Evolutionary conservation across 768 basidiomycete genomes (phyloP), one percentile per base, ranked within the genome.

Genomic region (Leccinum arenicola): DNA sequence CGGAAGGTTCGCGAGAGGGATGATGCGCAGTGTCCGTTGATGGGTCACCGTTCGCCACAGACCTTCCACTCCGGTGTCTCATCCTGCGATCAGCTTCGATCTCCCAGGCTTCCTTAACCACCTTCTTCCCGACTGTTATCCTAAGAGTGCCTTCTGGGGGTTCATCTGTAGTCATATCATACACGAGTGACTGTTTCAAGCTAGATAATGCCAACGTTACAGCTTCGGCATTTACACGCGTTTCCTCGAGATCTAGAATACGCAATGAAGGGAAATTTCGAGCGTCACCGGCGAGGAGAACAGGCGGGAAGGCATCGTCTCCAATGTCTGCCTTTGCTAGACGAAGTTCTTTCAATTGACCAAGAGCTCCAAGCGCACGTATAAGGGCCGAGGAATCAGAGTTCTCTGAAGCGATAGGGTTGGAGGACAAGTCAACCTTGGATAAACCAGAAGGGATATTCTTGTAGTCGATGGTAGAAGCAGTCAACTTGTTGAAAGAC

Each of bases 81-180:
- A 76, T 65, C 50, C 80, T 78, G 52, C 77, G 74, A 66, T 93
- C 91, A 17, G 84, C 76, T 68, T 90, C 90, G 12, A 93, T 62
- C 68, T 93, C 92, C 91, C 91, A 93, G 33, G 82, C 72, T 71
- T 93, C 91, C 67, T 84, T 85, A 57, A 88, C 66, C 25, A 90
- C 75, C 63, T 79, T 80, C 74, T 90, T 91, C 15, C 91, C 92
- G 2, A 91, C 77, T 17, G 85, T 75, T 19, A 93, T 75, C 51
- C 80, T 78, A 3, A 82, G 66, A 0, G 80, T 75, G 17, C 85
- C 86, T 40, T 76, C 75, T 3, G 77, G 76, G 8, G 83, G 82
- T 45, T 83, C 81, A 33, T 84, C 82, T 15, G 74, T 73, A 1
- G 84, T 82, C 29, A 79, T 66, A 57, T 88, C 83, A 59, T 82